phyloP scores from a whole-genome alignment of 352 stramenopile species.

The Globisporangium acanthophoron region DNA sequence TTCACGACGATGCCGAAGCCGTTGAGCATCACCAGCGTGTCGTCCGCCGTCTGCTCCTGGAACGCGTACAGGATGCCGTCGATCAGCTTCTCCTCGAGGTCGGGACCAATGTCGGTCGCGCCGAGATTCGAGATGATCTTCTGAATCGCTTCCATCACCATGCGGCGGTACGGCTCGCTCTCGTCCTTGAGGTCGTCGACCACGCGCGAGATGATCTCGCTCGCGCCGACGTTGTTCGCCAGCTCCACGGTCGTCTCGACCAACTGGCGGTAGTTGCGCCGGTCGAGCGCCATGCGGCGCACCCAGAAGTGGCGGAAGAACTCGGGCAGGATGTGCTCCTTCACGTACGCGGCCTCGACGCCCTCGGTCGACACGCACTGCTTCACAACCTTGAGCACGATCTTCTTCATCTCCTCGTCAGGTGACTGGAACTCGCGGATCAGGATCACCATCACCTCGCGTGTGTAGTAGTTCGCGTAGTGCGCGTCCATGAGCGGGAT shows the following conservation, averaged over 20 bases:
- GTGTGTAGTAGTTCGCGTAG: slow-evolving; percentile 99
- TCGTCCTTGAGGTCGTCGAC: slow-evolving; percentile 99
- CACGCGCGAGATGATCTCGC: slow-evolving; percentile 96
- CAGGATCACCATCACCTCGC: slow-evolving; percentile 98
- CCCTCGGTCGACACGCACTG: slow-evolving; percentile 98
- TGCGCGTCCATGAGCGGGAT: slow-evolving; percentile 99
- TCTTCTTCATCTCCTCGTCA: slow-evolving; percentile 99
- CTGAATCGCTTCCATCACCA: slow-evolving; percentile 99
- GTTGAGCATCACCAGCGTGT: slow-evolving; percentile 95
- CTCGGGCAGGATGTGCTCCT: slow-evolving; percentile 96
- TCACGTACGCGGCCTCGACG: slow-evolving; percentile 97
- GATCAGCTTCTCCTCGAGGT: slow-evolving; percentile 99
- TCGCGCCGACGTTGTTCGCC: slow-evolving; percentile 98
- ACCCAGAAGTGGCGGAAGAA: slow-evolving; percentile 99
- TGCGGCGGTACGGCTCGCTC: slow-evolving; percentile 97
- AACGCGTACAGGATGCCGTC: slow-evolving; percentile 99
- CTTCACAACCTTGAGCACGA: slow-evolving; percentile 95
- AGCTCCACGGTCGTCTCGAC: slow-evolving; percentile 99
- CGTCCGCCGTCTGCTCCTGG: slow-evolving; percentile 95
- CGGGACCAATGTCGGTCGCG: slow-evolving; percentile 93
- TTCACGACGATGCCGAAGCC: slow-evolving; percentile 99
- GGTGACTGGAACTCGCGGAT: slow-evolving; percentile 98
- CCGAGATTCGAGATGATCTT: slow-evolving; percentile 98
- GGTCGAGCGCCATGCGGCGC: slow-evolving; percentile 96
- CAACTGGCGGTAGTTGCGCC: slow-evolving; percentile 97